Base-by-base conservation (phyloP, 2,329 filamentous ascomycete species). In the Aspergillus vadensis region DNA sequence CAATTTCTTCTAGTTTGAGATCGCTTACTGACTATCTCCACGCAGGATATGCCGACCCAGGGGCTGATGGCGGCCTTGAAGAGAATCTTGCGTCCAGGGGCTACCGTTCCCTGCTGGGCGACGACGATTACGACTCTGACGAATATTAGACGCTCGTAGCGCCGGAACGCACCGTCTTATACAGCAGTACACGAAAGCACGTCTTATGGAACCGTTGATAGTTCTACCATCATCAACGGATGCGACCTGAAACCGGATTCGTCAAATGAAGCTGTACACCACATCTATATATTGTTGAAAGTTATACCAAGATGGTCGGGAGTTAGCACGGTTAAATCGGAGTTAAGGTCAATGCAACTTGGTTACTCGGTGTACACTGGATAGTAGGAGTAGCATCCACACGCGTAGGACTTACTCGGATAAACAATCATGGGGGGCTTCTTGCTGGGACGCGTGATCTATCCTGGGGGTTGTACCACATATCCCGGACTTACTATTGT, bases 1-100 rank as follows among this genome's bases (percentile, higher is more conserved):
- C 1, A 36, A 12, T 36, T 5, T 14, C 12, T 36, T 36, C 10
- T 36, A 36, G 10, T 5, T 36, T 12, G 12, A 5, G 10, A 14
- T 5, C 32, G 4, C 32, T 36, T 36, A 36, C 12, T 36, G 32
- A 36, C 32, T 36, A 36, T 36, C 12, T 55, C 55, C 19, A 15
- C 10, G 5, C 65, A 84, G 86, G 94, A 3, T 98, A 97, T 72
- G 83, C 92, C 39, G 92, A 98, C 70, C 88, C 91, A 0, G 92
- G 96, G 71, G 89, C 87, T 56, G 91, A 96, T 70, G 92, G 93
- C 2, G 92, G 94, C 0, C 81, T 98, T 21, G 92, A 96, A 72
- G 92, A 96, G 71, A 94, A 98, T 72, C 79, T 99, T 62, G 90
- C 91, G 1, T 89, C 86, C 60, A 83, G 92, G 62, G 82, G 91